Percentiles rank a stretch among this genome's conserved stretches.
These are phyloP conservation scores for Fusarium sp. DNA, from an alignment of 2,329 filamentous ascomycete species.

Conservation along the genomic window DNA sequence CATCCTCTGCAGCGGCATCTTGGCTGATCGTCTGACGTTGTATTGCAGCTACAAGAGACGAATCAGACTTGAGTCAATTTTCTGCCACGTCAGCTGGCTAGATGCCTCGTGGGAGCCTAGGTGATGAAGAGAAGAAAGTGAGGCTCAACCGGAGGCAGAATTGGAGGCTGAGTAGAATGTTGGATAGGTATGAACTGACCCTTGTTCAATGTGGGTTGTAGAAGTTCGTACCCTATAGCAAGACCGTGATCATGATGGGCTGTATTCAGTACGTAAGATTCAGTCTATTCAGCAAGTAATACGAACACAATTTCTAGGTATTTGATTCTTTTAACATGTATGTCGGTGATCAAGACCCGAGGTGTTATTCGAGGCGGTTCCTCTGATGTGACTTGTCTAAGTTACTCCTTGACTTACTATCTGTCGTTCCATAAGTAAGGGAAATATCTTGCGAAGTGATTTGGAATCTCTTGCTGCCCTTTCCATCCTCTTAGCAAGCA, in stretches of 20 bases:
- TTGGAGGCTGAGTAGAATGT: slow-evolving; percentile 1
- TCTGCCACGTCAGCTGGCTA: slow-evolving; percentile 41
- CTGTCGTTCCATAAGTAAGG: not conserved
- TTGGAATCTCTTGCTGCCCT: not conserved
- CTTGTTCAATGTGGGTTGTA: not conserved
- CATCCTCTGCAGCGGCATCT: not conserved
- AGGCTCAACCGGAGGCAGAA: slow-evolving; percentile 38
- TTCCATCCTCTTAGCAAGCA: no score
- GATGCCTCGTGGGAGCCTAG: slow-evolving; percentile 23
- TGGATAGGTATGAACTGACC: not conserved
- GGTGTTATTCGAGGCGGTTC: not conserved
- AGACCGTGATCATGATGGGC: not conserved
- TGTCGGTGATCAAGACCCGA: not conserved
- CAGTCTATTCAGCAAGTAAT: not conserved
- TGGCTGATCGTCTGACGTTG: slow-evolving; percentile 33
- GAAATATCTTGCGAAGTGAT: not conserved
- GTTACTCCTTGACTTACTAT: not conserved
- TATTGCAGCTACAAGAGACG: slow-evolving; percentile 17
- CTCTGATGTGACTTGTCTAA: not conserved
- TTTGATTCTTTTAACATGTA: not conserved
- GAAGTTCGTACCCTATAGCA: slow-evolving; percentile 1
- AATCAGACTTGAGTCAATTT: slow-evolving; percentile 8
- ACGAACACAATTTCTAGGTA: not conserved
- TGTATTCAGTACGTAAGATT: not conserved
- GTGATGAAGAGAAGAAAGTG: slow-evolving; percentile 4